Base-by-base conservation (phyloP, 2,329 filamentous ascomycete species). In the Leptosphaerulina australis region DNA sequence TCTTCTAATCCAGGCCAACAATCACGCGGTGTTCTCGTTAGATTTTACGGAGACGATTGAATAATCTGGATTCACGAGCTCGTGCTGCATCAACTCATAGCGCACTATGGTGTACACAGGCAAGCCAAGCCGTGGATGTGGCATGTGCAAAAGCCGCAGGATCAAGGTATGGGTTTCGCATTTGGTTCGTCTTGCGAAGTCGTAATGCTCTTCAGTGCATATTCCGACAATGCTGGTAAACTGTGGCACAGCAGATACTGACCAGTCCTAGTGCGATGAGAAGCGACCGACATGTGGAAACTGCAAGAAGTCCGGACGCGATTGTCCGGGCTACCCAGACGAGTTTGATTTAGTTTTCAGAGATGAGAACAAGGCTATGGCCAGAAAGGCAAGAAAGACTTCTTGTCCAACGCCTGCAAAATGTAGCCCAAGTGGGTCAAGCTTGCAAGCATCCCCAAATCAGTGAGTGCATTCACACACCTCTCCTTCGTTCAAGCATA, bases 261-360 rank as follows among this genome's bases (percentile, higher is more conserved):
- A 53, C 36, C 21, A 30, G 7, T 35, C 24, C n/a, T 48, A 71
- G 68, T 72, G 69, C 52, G 69, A 72, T 39, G 68, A 71, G 50
- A 69, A 66, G 41, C 59, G 66, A 43, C 69, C 69, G 41, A 70
- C 56, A 60, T 72, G 69, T 60, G 63, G 65, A 24, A 68, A 70
- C 46, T 72, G 69, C 44, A 63, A 66, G 47, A 72, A 72, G 47
- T 67, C 65, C 12, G 58, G 60, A 5, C 60, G 66, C 10, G 51
- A 52, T 3, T 72, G 69, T 41, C 69, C 69, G 20, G 69, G 69
- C 2, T 72, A 69, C 49, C 67, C 84, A 67, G 84, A 88, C 64
- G 85, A 88, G 58, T 88, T 89, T 60, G 87, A 90, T 60, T 74
- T 89, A 18, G 82, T 90, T 45, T 88, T 89, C 61, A 83, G 87